Evolutionary conservation across 1,284 basidiomycete genomes (phyloP).

Genomic region (Chalciporus sp.): DNA sequence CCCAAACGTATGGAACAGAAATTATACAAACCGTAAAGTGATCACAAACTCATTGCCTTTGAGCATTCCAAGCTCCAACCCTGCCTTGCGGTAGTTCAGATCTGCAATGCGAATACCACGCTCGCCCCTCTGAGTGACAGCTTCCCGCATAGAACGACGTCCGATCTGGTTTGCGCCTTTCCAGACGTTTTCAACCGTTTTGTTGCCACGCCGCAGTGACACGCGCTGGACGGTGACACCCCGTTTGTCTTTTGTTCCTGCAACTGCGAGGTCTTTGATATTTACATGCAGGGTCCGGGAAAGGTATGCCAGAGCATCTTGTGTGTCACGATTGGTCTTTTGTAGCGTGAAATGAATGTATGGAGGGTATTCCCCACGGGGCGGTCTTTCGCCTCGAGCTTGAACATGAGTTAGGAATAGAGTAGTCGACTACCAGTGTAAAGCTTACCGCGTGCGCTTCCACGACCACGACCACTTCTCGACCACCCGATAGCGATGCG

Average conservation of each 20-base stretch:
- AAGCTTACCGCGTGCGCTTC: constrained; percentile 38
- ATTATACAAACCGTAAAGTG: constrained; percentile 73
- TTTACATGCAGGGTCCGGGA: constrained; percentile 76
- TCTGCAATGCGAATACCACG: constrained; percentile 90
- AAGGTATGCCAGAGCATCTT: constrained; percentile 87
- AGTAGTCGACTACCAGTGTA: background rate
- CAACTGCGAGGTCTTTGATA: constrained; percentile 82
- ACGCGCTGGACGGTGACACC: constrained; percentile 95
- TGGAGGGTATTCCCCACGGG: constrained; percentile 72
- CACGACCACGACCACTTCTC: constrained; percentile 46
- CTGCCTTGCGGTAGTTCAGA: constrained; percentile 79
- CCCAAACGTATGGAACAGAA: background rate
- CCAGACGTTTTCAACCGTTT: constrained; percentile 87
- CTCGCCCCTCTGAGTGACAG: constrained; percentile 76
- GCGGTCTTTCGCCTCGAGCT: constrained; percentile 43
- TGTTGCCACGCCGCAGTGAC: constrained; percentile 76
- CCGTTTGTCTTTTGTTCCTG: constrained; percentile 98
- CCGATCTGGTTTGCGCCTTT: constrained; percentile 71
- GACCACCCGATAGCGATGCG: constrained; percentile 78
- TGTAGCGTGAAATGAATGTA: constrained; percentile 98
- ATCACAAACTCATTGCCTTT: constrained; percentile 97
- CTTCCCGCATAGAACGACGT: constrained; percentile 59
- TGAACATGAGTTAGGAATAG: constrained; percentile 8
- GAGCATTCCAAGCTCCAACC: constrained; percentile 90
- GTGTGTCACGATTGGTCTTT: constrained; percentile 97